Evolutionary conservation across 441 rosid genomes (phyloP).

Genomic region (Gossypium gossypioides): DNA sequence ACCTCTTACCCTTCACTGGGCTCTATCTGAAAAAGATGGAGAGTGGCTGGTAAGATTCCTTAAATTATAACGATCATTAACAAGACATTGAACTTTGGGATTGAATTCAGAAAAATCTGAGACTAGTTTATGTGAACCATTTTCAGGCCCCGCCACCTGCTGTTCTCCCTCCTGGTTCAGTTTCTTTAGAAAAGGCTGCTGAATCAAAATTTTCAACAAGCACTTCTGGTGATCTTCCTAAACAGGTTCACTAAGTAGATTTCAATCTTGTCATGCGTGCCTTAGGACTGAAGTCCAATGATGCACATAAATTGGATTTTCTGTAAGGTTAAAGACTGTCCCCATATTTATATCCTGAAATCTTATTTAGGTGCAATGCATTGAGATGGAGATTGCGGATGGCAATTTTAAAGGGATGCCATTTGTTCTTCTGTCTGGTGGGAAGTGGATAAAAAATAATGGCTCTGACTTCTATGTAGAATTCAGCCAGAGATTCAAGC

Average conservation of each 20-base stretch:
- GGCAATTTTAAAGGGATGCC: slow-evolving; percentile 74
- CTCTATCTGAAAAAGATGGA: slow-evolving; percentile 64
- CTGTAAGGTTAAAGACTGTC: not conserved
- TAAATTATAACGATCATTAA: slow-evolving; percentile 10
- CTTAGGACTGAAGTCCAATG: slow-evolving; percentile 8
- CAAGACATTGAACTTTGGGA: slow-evolving; percentile 12
- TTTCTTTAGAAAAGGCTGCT: slow-evolving; percentile 43
- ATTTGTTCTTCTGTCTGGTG: slow-evolving; percentile 66
- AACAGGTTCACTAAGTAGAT: slow-evolving; percentile 39
- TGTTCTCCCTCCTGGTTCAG: slow-evolving; percentile 68
- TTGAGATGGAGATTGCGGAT: slow-evolving; percentile 70
- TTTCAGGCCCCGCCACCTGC: slow-evolving; percentile 72
- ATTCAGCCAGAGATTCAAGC: slow-evolving; percentile 38
- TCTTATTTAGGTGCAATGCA: slow-evolving; percentile 56
- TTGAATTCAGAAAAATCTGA: slow-evolving; percentile 1
- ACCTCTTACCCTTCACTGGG: slow-evolving; percentile 85
- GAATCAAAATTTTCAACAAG: slow-evolving; percentile 45
- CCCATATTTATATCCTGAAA: slow-evolving; percentile 9
- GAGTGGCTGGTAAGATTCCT: slow-evolving; percentile 84
- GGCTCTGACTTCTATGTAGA: slow-evolving; percentile 77
- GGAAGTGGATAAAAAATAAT: slow-evolving; percentile 74
- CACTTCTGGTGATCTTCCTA: slow-evolving; percentile 41
- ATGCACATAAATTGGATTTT: not conserved
- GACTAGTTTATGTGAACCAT: slow-evolving; percentile 22
- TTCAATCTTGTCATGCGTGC: slow-evolving; percentile 14